A percentile compares a stretch with the other conserved stretches of the same genome.
Evolutionary conservation across 306 rosid species (phyloP).

Genomic region (Cucumis hystrix): DNA sequence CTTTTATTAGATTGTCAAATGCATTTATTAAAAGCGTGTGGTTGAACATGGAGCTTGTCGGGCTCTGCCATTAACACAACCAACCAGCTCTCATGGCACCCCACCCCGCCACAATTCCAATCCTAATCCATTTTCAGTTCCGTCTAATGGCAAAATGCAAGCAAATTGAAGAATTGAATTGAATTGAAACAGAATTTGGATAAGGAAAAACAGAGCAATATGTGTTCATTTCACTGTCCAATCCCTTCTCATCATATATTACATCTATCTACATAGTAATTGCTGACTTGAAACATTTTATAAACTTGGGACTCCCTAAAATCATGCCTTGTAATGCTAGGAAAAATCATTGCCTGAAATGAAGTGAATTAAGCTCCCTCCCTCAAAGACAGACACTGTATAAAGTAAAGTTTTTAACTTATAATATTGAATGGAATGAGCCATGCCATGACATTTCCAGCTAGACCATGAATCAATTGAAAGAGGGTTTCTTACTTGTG

Average conservation of each 20-base stretch:
- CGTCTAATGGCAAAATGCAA: background rate
- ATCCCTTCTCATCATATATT: background rate
- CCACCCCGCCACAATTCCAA: background rate
- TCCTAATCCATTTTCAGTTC: background rate
- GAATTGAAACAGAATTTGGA: background rate
- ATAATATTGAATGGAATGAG: background rate
- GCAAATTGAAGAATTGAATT: background rate
- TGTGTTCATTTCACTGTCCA: background rate
- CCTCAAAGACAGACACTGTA: background rate
- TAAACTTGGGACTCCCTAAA: background rate
- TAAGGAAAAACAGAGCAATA: background rate
- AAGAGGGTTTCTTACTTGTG: background rate
- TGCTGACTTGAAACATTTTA: background rate
- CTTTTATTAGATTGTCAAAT: background rate
- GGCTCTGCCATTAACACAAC: constrained; percentile 2
- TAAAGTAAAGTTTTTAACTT: background rate
- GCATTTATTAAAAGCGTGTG: constrained; percentile 1
- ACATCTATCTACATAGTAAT: constrained; percentile 7
- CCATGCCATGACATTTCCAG: background rate
- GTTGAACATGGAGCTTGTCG: constrained; percentile 21
- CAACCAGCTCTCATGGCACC: constrained; percentile 9
- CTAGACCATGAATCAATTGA: background rate
- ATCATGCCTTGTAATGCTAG: background rate
- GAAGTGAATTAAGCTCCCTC: constrained; percentile 3
- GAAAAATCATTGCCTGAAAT: constrained; percentile 4